Evolutionary conservation across 495 filamentous ascomycete species (phyloP), one percentile per base, ranked within the genome.

Genomic region (Aeminium ludgeri): DNA sequence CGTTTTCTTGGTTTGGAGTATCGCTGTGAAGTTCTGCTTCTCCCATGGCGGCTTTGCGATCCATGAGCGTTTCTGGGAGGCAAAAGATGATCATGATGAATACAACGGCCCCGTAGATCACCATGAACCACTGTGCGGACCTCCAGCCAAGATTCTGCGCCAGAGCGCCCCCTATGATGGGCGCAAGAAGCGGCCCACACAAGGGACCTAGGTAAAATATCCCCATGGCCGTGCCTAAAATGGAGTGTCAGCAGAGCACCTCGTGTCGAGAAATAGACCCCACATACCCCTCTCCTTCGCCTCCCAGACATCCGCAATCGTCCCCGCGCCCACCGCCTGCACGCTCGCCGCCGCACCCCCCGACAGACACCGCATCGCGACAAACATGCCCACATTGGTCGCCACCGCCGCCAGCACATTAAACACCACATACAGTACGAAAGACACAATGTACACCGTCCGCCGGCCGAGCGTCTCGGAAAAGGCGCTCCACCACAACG

Each of bases 401-500:
- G 78, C 78, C 7, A 87, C 54, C 7, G 86, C 86, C 23, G 69
- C 73, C 15, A 86, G 62, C 13, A 80, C 59, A 32, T 75, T 81
- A 61, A 80, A 94, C 15, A 93, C 36, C n/a, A 78, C 59, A 53
- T 86, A 92, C 5, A 93, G 65, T 18, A 65, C 52, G 55, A 96
- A 95, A 0, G 83, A 92, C 30, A 70, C 61, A 13, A 96, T 53
- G 57, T 94, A 95, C 39, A 96, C 85, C 6, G 77, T 82, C 19
- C 87, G 70, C 30, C 87, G 72, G 16, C 87, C 87, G 2, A 82
- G 58, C 3, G 72, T 69, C 58, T 95, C 87, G 10, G 81, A 86
- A 55, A 94, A 91, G 2, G 75, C 79, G 2, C 82, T 89, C 86
- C 86, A 94, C 84, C 85, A 95, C 4, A 95, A 68, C 1, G 86